Conservation (phyloP, 116 monocot genomes). For the Cymodocea nodosa region DNA sequence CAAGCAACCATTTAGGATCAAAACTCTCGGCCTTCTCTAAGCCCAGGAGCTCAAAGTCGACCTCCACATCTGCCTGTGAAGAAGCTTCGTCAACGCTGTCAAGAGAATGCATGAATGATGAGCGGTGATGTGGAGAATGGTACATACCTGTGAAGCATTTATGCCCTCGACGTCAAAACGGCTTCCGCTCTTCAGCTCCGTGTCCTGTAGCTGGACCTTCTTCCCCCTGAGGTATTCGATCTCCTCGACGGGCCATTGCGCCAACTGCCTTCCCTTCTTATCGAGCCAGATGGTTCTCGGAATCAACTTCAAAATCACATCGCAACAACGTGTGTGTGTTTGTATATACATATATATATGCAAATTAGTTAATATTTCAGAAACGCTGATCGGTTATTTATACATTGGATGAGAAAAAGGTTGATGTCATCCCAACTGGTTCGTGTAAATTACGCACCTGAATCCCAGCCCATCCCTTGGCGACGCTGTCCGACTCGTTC, state of each 20-base stretch:
- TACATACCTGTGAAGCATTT: slow-evolving; percentile 30
- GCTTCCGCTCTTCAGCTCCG: slow-evolving; percentile 15
- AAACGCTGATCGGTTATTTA: too few species aligned
- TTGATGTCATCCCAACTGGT: too few species aligned
- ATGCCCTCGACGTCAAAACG: slow-evolving; percentile 28
- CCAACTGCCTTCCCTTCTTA: slow-evolving; percentile 26
- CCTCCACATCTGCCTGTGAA: slow-evolving; percentile 68
- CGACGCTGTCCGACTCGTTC: slow-evolving; percentile 35
- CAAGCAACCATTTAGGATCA: slow-evolving; percentile 30
- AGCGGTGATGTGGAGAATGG: neutral
- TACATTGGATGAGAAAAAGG: too few species aligned
- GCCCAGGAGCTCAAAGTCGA: slow-evolving; percentile 24
- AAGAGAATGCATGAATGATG: neutral
- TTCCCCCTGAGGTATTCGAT: slow-evolving; percentile 35
- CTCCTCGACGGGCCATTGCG: slow-evolving; percentile 73
- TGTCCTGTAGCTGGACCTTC: slow-evolving; percentile 2
- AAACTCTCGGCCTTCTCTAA: slow-evolving; percentile 30
- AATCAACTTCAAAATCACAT: too few species aligned
- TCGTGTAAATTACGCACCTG: slow-evolving; percentile 32
- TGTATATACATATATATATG: too few species aligned
- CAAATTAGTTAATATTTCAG: too few species aligned
- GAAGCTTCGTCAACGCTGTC: too few species aligned
- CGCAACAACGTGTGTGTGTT: too few species aligned
- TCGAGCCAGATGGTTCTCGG: slow-evolving; percentile 55
- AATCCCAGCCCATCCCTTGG: slow-evolving; percentile 61